Evolutionary conservation across 2,329 filamentous ascomycete genomes (phyloP).

Genomic region (Whalleya microplaca): DNA sequence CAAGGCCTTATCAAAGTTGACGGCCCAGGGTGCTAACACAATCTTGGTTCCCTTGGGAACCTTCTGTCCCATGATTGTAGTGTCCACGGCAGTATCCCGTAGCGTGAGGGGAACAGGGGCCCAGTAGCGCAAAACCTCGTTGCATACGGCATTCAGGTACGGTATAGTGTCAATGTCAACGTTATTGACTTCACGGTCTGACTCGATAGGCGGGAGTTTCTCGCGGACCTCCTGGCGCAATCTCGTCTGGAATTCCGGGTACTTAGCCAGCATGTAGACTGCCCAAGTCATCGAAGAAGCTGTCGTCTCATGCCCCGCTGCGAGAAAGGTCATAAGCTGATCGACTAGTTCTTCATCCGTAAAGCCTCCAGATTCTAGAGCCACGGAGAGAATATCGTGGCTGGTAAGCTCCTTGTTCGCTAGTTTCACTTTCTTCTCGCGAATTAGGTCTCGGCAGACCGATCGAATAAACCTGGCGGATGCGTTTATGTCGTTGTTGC

Average conservation of each 20-base stretch:
- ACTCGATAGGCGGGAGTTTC: constrained; percentile 42
- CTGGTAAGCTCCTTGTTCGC: constrained; percentile 47
- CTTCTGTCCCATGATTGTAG: constrained; percentile 58
- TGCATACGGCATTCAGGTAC: constrained; percentile 48
- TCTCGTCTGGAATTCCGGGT: constrained; percentile 42
- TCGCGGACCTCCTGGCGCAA: constrained; percentile 45
- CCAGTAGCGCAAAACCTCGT: constrained; percentile 47
- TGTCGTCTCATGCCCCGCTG: constrained; percentile 50
- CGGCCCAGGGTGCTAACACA: constrained; percentile 66
- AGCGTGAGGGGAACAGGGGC: constrained; percentile 58
- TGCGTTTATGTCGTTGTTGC: constrained; percentile 66
- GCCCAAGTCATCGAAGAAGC: constrained; percentile 47
- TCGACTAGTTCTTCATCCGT: constrained; percentile 44
- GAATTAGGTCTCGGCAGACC: constrained; percentile 70
- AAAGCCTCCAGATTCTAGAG: constrained; percentile 42
- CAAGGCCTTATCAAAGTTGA: constrained; percentile 68
- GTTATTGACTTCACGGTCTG: constrained; percentile 32
- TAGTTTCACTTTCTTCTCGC: constrained; percentile 64
- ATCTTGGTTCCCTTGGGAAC: constrained; percentile 69
- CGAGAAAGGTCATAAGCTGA: constrained; percentile 48
- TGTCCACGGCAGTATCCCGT: constrained; percentile 59
- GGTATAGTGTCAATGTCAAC: constrained; percentile 44
- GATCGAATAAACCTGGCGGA: constrained; percentile 64
- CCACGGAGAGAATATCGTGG: constrained; percentile 44
- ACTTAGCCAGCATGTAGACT: constrained; percentile 42